Base-by-base conservation (phyloP, 2,329 filamentous ascomycete species). In the Beauveria rudraprayagi region DNA sequence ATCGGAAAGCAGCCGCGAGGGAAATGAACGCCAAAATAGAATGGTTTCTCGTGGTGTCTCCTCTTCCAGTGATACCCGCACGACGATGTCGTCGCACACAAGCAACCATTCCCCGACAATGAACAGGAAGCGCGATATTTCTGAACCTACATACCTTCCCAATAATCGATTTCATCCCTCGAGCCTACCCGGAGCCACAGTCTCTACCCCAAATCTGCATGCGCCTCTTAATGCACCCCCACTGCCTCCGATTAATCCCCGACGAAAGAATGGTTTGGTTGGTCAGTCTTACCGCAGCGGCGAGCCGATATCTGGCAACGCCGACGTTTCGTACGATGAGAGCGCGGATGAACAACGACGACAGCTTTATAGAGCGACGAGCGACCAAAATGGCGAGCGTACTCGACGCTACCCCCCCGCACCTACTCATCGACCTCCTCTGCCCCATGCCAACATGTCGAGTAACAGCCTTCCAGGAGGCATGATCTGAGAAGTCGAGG, bases 221-320 rank as follows among this genome's bases (percentile, higher is more conserved):
- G 68, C 69, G 6, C 70, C 67, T 11, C 66, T 68, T 19, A 61
- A 67, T 28, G 75, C 73, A 2, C 82, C 83, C 2, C 83, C 83
- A 2, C 62, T 86, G 41, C 83, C 83, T 2, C 82, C 83, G 1
- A 82, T 86, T 68, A 85, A 85, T 67, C 83, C 83, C 30, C 77
- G 81, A 54, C 78, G 83, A 10, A 77, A 80, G 58, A 77, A 76
- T 10, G 70, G 75, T 1, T 68, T 76, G n/a, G 73, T 72, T 26
- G 70, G 71, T 3, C 63, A 77, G 22, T 65, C 70, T 44, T 72
- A 73, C 19, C 71, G 72, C 19, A 70, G 69, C 14, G 72, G 71
- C 5, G 75, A 77, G 11, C 72, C 73, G 34, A 61, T 11, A 11
- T 52, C 64, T 17, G 66, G 68, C 10, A 22, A 57, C n/a, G 47